These are phyloP conservation scores for Colletotrichum navitas DNA, from an alignment of 2,329 filamentous ascomycete species.

Conservation along the genomic window DNA sequence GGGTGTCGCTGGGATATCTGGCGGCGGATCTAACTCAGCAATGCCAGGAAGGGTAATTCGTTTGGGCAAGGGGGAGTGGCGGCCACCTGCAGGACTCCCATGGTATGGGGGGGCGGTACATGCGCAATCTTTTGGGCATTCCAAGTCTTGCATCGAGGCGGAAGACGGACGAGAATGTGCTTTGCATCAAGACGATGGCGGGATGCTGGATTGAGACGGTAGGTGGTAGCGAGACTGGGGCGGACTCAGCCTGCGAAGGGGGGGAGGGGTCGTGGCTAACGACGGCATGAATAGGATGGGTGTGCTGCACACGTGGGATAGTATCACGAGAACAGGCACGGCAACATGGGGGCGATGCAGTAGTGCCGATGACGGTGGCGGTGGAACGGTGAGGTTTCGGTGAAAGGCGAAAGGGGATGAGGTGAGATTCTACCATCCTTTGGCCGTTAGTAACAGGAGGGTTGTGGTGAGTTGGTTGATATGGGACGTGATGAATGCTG, in stretches of 20 bases:
- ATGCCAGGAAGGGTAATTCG: neutral
- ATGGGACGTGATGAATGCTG: neutral
- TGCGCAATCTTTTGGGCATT: neutral
- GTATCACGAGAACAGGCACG: constrained; percentile 22
- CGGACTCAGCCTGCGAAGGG: neutral
- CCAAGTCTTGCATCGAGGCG: neutral
- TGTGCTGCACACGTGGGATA: constrained; percentile 34
- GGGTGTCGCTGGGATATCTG: neutral
- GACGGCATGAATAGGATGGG: constrained; percentile 14
- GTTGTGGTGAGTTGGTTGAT: constrained; percentile 3
- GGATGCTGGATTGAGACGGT: constrained; percentile 9
- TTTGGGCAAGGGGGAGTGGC: too few species aligned
- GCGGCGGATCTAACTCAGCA: neutral
- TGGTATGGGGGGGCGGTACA: neutral
- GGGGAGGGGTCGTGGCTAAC: neutral
- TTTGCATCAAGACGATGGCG: neutral
- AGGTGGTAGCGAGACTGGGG: constrained; percentile 9
- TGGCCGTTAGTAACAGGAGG: too few species aligned
- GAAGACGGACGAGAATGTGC: neutral
- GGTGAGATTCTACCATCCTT: neutral
- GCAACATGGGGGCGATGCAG: neutral
- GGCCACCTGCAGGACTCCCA: neutral
- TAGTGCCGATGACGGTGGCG: neutral
- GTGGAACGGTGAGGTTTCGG: neutral
- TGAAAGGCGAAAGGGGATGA: constrained; percentile 11